These are phyloP conservation scores for Agaricus blazei DNA, from an alignment of 768 basidiomycete species.

Conservation along the genomic window DNA sequence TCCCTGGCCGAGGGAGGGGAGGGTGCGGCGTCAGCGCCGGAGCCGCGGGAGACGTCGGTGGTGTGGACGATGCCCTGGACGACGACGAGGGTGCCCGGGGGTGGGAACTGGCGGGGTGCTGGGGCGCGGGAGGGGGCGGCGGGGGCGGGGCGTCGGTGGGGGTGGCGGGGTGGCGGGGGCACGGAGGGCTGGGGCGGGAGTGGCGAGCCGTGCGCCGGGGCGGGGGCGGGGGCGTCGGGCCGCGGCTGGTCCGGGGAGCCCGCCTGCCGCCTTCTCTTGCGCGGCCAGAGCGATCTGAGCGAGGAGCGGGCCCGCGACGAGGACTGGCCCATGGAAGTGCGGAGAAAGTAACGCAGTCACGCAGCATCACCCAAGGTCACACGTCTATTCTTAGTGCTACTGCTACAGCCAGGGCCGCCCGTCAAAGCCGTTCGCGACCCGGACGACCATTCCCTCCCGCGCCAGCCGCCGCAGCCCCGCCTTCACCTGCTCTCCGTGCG, in stretches of 20 bases:
- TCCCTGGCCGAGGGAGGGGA: no score
- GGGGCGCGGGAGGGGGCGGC: not conserved
- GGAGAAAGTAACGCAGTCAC: not conserved
- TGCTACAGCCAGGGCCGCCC: not conserved
- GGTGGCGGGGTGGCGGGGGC: not conserved
- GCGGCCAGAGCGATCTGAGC: no score
- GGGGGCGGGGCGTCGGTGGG: not conserved
- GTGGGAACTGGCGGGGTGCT: constrained; percentile 49
- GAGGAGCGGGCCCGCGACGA: constrained; percentile 7
- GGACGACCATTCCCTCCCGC: not conserved
- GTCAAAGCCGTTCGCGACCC: constrained; percentile 2
- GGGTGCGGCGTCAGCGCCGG: not conserved
- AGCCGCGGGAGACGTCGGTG: constrained; percentile 49
- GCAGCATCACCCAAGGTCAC: not conserved
- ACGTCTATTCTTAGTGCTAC: not conserved
- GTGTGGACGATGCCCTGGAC: constrained; percentile 83
- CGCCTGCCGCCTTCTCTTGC: no score
- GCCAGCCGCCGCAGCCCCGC: not conserved
- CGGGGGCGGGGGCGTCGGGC: no score
- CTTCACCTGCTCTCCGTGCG: not conserved
- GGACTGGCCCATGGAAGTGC: constrained; percentile 16
- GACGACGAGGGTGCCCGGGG: constrained; percentile 74
- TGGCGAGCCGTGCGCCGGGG: not conserved
- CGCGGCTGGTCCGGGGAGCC: no score
- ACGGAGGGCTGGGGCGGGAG: not conserved